Conservation (phyloP, 805 yeast genomes). For the Sugiyamaella boreocaroliniensis region DNA sequence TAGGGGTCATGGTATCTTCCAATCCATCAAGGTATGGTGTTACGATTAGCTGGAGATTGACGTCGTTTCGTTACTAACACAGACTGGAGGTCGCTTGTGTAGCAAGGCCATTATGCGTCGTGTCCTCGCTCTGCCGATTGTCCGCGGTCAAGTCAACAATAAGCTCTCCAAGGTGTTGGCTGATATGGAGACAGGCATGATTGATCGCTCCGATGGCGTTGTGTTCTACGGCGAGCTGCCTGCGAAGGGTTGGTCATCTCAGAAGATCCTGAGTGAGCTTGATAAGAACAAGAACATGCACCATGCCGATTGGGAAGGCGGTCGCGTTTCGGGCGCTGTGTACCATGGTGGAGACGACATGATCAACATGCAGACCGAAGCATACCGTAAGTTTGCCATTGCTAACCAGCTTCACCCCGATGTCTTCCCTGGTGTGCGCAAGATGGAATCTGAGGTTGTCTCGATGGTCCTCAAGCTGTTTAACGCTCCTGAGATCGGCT, state of each 20-base stretch:
- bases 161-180: conserved; percentile 47
- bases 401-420: conserved; percentile 97
- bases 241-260: conserved; percentile 44
- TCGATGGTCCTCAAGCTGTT: conserved; percentile 78
- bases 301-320: conserved; percentile 76
- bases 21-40: conserved; percentile 7
- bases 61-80: neutral
- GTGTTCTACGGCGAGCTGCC: conserved; percentile 44
- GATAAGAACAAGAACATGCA: conserved; percentile 39
- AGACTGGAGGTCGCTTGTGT: conserved; percentile 4
- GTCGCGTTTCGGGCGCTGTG: conserved; percentile 90
- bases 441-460: conserved; percentile 94
- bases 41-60: neutral
- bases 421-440: conserved; percentile 91
- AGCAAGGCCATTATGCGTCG: conserved; percentile 17
- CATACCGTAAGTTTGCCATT: conserved; percentile 70
- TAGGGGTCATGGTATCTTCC: conserved; percentile 24
- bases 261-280: conserved; percentile 45
- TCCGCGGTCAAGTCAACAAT: conserved; percentile 49
- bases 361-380: conserved; percentile 63
- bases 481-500: conserved; percentile 68
- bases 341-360: conserved; percentile 90
- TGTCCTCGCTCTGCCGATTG: conserved; percentile 41
- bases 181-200: conserved; percentile 50
- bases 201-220: conserved; percentile 42